A percentile compares a stretch with the other conserved stretches of the same genome.
Conservation (phyloP, 2,329 filamentous ascomycete genomes). For the Fusarium sacchari region DNA sequence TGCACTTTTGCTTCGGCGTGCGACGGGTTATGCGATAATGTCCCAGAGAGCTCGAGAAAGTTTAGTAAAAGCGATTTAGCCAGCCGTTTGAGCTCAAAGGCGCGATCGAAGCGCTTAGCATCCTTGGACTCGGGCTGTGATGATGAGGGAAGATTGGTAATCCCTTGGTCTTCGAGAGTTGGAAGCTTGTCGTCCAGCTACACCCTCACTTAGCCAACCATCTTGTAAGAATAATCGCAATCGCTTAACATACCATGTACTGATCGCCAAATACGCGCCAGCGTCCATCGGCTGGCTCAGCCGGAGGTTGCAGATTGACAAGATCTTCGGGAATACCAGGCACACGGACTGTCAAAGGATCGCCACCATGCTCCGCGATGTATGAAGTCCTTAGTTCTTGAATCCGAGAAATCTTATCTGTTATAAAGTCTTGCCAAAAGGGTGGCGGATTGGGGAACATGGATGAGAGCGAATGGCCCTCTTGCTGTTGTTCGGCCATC, state of each 20-base stretch:
- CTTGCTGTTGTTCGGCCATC: slow-evolving; percentile 70
- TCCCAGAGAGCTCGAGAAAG: slow-evolving; percentile 84
- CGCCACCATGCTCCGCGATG: slow-evolving; percentile 45
- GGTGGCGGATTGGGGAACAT: slow-evolving; percentile 88
- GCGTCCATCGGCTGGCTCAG: slow-evolving; percentile 73
- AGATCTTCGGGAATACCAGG: slow-evolving; percentile 75
- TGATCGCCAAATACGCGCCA: slow-evolving; percentile 80
- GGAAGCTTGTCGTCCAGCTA: slow-evolving; percentile 71
- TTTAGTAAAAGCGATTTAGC: slow-evolving; percentile 88
- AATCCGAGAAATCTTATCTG: slow-evolving; percentile 73
- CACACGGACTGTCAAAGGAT: slow-evolving; percentile 47
- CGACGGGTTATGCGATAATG: slow-evolving; percentile 42
- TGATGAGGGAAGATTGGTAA: slow-evolving; percentile 69
- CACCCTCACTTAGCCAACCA: not conserved
- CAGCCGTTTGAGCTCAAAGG: slow-evolving; percentile 77
- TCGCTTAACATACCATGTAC: slow-evolving; percentile 60
- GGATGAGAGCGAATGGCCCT: slow-evolving; percentile 62
- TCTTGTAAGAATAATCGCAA: not conserved
- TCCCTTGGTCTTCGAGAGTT: slow-evolving; percentile 74
- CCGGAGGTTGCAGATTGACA: slow-evolving; percentile 81
- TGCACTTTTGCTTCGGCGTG: slow-evolving; percentile 76
- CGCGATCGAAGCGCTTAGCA: slow-evolving; percentile 68
- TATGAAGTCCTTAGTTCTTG: slow-evolving; percentile 55
- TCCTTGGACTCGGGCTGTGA: slow-evolving; percentile 56
- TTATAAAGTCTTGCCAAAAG: slow-evolving; percentile 90